Base-by-base conservation (phyloP, 441 rosid species). In the Geranium incanum region DNA sequence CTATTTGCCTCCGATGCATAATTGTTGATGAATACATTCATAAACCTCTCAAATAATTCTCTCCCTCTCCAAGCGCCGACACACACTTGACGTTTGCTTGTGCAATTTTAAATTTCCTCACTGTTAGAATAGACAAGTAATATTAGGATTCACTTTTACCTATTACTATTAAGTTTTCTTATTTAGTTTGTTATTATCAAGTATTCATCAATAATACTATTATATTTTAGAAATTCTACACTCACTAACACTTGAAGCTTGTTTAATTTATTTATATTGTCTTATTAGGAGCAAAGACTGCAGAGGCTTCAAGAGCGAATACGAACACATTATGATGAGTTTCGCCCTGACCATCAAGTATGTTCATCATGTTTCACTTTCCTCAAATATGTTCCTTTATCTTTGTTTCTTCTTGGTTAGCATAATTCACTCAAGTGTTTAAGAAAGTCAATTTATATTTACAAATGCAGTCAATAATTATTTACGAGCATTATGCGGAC, bases 311-410 rank as follows among this genome's bases (percentile, higher is more conserved):
- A 90, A 83, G 91, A 89, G 68, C 88, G 97, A 71, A 11, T 92
- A 60, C 81, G 80, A 45, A 72, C 81, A 67, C 97, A 94, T 70
- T 94, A 86, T 62, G 99, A 95, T 0, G 99, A 90, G 85, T 84
- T 85, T 72, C 84, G 87, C 71, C 88, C 84, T 69, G 96, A 89
- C 72, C 99, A 95, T 82, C 94, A 89, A 81, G 99, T 92, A 83
- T 36, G 28, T 74, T 78, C 69, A 74, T 73, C 67, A 74, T 65
- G 70, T 36, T 48, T 72, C n/a, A 4, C 66, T 70, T 73, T 33
- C 50, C 38, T 68, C 36, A 23, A 52, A 19, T 43, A 3, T 21
- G 23, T 15, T 59, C 50, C 45, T 43, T 39, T 15, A 37, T 43
- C 21, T 59, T 70, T 12, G 6, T 16, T 3, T 57, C 7, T 23